Conservation (phyloP, 192 early-diverging fungal genomes). For the Backusella psychrophila region DNA sequence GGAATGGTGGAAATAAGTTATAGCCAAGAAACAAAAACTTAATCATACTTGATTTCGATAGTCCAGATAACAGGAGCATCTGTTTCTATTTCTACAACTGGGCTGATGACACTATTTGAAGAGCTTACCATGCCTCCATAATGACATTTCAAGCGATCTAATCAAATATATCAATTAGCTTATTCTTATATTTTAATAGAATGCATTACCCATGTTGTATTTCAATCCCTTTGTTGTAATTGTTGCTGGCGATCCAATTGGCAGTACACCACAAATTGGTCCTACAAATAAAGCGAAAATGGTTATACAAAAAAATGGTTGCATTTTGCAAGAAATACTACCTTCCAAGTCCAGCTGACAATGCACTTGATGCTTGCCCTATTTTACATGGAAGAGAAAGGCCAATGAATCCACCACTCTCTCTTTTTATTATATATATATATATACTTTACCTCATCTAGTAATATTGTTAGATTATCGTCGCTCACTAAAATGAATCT, state of each 20-base stretch:
- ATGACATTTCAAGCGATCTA: conserved; percentile 27
- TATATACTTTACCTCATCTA: conserved; percentile 49
- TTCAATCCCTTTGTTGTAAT: conserved; percentile 74
- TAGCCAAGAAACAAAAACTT: background rate
- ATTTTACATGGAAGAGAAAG: background rate
- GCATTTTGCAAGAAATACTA: background rate
- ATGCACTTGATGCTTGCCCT: conserved; percentile 68
- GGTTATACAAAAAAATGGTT: background rate
- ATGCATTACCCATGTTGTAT: conserved; percentile 77
- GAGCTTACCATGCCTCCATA: conserved; percentile 85
- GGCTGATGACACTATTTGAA: conserved; percentile 70
- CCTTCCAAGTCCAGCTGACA: conserved; percentile 64
- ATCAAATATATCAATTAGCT: background rate
- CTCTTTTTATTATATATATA: background rate
- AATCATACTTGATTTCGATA: conserved; percentile 50
- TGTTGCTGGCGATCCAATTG: conserved; percentile 63
- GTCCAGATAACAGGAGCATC: conserved; percentile 81
- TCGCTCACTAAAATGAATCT: conserved; percentile 66
- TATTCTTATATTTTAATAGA: background rate
- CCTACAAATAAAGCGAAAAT: conserved; percentile 25
- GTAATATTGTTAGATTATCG: conserved; percentile 71
- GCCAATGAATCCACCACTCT: background rate
- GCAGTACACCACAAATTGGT: conserved; percentile 86
- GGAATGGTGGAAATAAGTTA: background rate
- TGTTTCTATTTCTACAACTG: conserved; percentile 64